Conservation (phyloP, 768 basidiomycete genomes). For the Sporobolomyces pararoseus region DNA sequence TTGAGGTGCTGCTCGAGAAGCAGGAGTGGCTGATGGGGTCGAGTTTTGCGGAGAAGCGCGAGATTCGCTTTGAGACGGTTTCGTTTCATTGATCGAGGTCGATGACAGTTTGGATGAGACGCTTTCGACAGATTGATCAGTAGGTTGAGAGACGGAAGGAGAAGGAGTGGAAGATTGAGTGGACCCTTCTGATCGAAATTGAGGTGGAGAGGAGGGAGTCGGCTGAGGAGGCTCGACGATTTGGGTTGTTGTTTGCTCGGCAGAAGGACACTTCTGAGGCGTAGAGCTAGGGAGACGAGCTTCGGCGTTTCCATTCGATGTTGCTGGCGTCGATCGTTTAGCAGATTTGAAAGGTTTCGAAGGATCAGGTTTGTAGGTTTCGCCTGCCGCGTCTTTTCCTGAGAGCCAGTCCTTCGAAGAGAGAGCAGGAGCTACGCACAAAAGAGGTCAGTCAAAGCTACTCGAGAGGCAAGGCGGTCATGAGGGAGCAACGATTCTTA, state of each 20-base stretch:
- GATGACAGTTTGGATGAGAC: too few species aligned
- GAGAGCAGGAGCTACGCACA: constrained; percentile 31
- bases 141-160: too few species aligned
- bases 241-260: too few species aligned
- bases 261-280: too few species aligned
- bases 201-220: neutral
- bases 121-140: too few species aligned
- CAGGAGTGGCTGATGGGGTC: neutral
- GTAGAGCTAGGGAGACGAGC: too few species aligned
- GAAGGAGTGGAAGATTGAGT: neutral
- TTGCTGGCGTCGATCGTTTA: neutral
- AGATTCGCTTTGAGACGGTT: too few species aligned
- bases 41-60: constrained; percentile 6
- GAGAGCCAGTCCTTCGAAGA: constrained; percentile 33
- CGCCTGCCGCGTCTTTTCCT: constrained; percentile 18
- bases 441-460: too few species aligned
- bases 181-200: neutral
- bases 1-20: neutral
- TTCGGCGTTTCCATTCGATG: neutral
- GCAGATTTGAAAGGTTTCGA: constrained; percentile 1
- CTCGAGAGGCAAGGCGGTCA: neutral
- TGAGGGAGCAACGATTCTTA: neutral
- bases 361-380: constrained; percentile 16
- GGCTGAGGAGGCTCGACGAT: neutral
- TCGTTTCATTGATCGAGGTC: too few species aligned